A percentile compares a stretch with the other conserved stretches of the same genome.
These are phyloP conservation scores for Fraxinus platypoda DNA, from an alignment of 305 asterid species.

Conservation along the genomic window DNA sequence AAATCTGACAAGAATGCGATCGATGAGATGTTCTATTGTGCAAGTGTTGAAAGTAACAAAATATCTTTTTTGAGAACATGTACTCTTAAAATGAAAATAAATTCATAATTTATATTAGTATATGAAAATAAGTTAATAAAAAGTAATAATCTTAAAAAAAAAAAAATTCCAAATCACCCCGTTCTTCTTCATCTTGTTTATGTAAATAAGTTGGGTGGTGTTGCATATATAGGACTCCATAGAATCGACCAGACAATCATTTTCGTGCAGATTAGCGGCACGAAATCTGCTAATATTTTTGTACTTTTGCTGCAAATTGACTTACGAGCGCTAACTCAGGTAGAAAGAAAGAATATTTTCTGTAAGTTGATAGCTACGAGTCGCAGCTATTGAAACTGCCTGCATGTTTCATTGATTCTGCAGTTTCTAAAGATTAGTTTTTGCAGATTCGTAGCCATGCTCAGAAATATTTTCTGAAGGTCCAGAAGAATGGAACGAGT, in stretches of 20 bases:
- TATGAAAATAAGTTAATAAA: not conserved
- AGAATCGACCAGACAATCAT: not conserved
- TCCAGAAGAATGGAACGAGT: constrained; percentile 78
- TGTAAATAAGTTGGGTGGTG: not conserved
- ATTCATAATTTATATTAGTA: not conserved
- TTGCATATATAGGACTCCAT: not conserved
- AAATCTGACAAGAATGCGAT: not conserved
- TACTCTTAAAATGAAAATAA: not conserved
- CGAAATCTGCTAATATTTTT: not conserved
- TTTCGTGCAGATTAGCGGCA: not conserved
- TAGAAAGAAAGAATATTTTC: not conserved
- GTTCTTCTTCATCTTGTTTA: not conserved
- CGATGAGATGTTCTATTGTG: not conserved
- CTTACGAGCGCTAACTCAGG: not conserved
- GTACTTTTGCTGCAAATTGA: not conserved
- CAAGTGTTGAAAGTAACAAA: not conserved
- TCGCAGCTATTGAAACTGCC: not conserved
- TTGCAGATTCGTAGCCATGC: constrained; percentile 97
- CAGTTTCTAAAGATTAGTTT: constrained; percentile 27
- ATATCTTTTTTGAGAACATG: not conserved
- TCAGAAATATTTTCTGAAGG: constrained; percentile 88
- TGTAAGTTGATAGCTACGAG: not conserved
- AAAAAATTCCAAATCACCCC: not conserved
- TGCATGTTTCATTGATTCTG: constrained; percentile 9
- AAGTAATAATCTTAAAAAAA: not conserved